phyloP scores from a whole-genome alignment of 768 basidiomycete genomes.

The Kwoniella bestiolae region DNA sequence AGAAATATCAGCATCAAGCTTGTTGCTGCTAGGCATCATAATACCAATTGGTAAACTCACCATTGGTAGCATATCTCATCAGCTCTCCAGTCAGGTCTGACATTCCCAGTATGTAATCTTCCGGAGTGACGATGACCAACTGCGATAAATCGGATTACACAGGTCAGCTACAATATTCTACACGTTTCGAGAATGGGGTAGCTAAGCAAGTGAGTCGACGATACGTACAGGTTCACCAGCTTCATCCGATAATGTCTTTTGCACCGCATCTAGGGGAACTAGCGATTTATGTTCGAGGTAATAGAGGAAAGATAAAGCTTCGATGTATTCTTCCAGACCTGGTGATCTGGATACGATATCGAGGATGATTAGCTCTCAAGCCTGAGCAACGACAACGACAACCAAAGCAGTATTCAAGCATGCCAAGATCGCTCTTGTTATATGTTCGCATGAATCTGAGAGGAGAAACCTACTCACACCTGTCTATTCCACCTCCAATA shows the following conservation, averaged over 20 bases:
- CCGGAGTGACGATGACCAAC: constrained; percentile 75
- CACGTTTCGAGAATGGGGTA: too few species aligned
- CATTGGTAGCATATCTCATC: constrained; percentile 91
- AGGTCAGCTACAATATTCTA: too few species aligned
- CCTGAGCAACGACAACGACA: too few species aligned
- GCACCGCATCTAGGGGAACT: constrained; percentile 67
- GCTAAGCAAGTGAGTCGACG: not conserved
- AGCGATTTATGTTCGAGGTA: constrained; percentile 74
- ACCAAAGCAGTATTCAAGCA: too few species aligned
- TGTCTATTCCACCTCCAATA: constrained; percentile 52
- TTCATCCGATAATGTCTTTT: constrained; percentile 67
- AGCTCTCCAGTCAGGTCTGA: constrained; percentile 96
- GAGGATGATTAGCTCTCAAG: too few species aligned
- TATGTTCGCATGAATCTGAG: not conserved
- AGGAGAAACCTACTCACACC: constrained; percentile 44
- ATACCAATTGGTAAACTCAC: constrained; percentile 58
- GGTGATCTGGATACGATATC: constrained; percentile 50
- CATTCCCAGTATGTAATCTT: constrained; percentile 89
- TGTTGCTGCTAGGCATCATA: too few species aligned
- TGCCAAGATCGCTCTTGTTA: too few species aligned
- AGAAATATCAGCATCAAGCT: not conserved
- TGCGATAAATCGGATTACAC: too few species aligned
- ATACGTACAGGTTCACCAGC: constrained; percentile 68
- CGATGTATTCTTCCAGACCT: constrained; percentile 92
- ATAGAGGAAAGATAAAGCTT: constrained; percentile 85